These are phyloP conservation scores for Triticum timopheevii DNA, from an alignment of 176 grass and related monocot species.

Conservation along the genomic window DNA sequence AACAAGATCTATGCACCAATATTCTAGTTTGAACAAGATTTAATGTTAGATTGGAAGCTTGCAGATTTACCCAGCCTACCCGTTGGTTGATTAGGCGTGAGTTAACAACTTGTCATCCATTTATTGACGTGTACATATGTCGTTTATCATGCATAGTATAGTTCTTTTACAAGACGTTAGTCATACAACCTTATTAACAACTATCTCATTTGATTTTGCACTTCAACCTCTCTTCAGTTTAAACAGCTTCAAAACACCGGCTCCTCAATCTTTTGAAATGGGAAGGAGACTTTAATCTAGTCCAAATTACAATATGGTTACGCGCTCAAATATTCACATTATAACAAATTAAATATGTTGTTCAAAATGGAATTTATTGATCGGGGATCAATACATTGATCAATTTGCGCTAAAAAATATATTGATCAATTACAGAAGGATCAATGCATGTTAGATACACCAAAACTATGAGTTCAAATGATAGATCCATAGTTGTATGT, in stretches of 20 bases:
- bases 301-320: neutral
- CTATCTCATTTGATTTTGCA: neutral
- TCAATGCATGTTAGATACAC: neutral
- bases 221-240: neutral
- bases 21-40: neutral
- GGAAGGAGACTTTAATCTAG: too few relatives aligned
- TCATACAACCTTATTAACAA: neutral
- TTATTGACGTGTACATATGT: neutral
- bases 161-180: neutral
- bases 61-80: neutral
- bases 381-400: neutral
- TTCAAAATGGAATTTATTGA: neutral
- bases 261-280: neutral
- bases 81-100: neutral
- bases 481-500: neutral
- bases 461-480: neutral
- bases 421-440: neutral
- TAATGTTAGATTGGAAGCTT: neutral
- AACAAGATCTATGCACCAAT: neutral
- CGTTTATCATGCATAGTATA: neutral
- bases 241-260: neutral
- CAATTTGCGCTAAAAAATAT: too few relatives aligned
- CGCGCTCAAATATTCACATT: neutral
- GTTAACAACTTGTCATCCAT: neutral
- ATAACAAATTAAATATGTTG: neutral